A percentile compares a stretch with the other conserved stretches of the same genome.
These are phyloP conservation scores for Trypanosoma avium DNA, from an alignment of 208 protist species.

Conservation along the genomic window DNA sequence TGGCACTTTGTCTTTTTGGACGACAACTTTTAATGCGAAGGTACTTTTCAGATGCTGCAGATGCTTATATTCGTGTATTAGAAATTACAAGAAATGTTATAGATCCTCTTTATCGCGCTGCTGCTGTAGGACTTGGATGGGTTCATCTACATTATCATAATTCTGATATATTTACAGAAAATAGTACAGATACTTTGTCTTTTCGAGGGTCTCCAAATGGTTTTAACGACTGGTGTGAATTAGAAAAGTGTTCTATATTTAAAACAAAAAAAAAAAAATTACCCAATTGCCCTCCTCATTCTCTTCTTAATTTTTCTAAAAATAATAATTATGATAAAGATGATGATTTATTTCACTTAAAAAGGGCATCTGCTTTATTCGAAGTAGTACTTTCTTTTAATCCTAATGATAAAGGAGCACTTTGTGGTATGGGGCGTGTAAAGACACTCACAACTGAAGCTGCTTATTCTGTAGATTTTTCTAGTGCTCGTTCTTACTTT, in stretches of 20 bases:
- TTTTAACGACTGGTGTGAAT: slow-evolving; percentile 2
- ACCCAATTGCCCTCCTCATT: too few species aligned
- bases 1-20: slow-evolving; percentile 38
- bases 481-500: not conserved
- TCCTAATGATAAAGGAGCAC: slow-evolving; percentile 41
- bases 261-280: not conserved
- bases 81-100: slow-evolving; percentile 13
- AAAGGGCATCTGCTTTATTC: slow-evolving; percentile 42
- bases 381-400: slow-evolving; percentile 34
- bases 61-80: slow-evolving; percentile 38
- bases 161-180: not conserved
- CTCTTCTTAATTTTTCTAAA: too few species aligned
- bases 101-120: slow-evolving; percentile 25
- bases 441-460: slow-evolving; percentile 28
- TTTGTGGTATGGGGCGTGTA: slow-evolving; percentile 58
- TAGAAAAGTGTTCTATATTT: not conserved
- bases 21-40: slow-evolving; percentile 32
- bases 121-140: slow-evolving; percentile 37
- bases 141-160: slow-evolving; percentile 29
- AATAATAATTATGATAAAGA: too few species aligned
- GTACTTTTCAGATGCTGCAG: slow-evolving; percentile 30
- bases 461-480: not conserved
- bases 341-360: slow-evolving; percentile 24
- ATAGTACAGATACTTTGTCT: not conserved
- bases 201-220: not conserved